Conservation (phyloP, 495 filamentous ascomycete species). For the Lindgomyces ingoldianus region DNA sequence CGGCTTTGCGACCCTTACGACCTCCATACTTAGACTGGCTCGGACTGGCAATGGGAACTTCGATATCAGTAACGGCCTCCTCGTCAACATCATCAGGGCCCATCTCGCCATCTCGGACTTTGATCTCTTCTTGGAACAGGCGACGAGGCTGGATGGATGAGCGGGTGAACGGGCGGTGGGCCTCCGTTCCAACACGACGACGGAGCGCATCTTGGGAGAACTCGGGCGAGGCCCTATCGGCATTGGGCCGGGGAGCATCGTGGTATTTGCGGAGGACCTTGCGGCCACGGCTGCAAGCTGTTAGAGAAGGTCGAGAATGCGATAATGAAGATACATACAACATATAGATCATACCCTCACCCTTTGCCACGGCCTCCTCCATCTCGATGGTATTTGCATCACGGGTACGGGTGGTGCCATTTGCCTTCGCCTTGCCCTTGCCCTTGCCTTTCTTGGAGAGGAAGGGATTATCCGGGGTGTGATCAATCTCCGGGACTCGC, state of each 20-base stretch:
- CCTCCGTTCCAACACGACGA: constrained; percentile 40
- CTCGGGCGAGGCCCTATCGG: constrained; percentile 51
- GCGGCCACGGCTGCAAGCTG: constrained; percentile 74
- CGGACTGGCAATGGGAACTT: constrained; percentile 39
- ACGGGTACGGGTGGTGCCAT: constrained; percentile 16
- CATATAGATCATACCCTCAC: constrained; percentile 79
- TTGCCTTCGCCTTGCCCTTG: constrained; percentile 44
- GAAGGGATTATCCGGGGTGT: constrained; percentile 74
- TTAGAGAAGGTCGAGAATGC: constrained; percentile 12
- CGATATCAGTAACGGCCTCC: constrained; percentile 53
- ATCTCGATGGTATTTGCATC: constrained; percentile 43
- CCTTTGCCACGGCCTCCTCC: constrained; percentile 62
- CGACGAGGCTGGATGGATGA: constrained; percentile 79
- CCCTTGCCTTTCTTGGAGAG: constrained; percentile 50
- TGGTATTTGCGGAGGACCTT: constrained; percentile 73
- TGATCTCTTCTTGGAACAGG: constrained; percentile 67
- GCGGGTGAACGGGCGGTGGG: constrained; percentile 62
- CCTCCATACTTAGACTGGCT: neutral
- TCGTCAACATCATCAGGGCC: constrained; percentile 48
- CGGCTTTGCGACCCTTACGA: neutral
- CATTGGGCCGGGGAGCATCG: constrained; percentile 37
- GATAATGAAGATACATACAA: constrained; percentile 67
- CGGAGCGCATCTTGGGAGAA: constrained; percentile 54
- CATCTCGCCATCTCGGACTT: constrained; percentile 41
- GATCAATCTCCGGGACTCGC: constrained; percentile 71